These are phyloP conservation scores for Funneliformis caledonium DNA, from an alignment of 371 early-diverging fungal genomes.

Conservation along the genomic window DNA sequence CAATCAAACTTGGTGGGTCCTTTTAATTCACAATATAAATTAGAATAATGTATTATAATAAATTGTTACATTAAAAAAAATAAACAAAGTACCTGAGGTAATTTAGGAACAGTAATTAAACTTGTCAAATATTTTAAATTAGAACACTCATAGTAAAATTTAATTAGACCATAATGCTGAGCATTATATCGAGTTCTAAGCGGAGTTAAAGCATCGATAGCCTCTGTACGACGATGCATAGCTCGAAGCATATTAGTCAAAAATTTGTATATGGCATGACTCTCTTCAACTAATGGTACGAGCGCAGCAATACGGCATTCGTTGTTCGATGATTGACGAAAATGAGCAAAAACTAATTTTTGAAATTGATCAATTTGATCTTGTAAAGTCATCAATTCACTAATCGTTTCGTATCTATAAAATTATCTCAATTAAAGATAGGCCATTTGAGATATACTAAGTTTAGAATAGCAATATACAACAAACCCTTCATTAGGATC, in stretches of 20 bases:
- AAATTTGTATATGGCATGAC: conserved; percentile 94
- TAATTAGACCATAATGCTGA: conserved; percentile 83
- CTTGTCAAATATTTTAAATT: conserved; percentile 90
- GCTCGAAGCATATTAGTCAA: conserved; percentile 93
- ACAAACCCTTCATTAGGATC: conserved; percentile 97
- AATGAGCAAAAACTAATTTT: conserved; percentile 82
- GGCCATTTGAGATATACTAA: neutral
- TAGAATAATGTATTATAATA: neutral
- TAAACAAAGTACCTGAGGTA: conserved; percentile 58
- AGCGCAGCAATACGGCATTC: conserved; percentile 95
- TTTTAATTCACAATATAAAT: neutral
- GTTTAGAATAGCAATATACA: neutral
- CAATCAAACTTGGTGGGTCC: conserved; percentile 75
- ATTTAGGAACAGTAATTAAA: conserved; percentile 88
- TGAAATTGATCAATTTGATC: conserved; percentile 92
- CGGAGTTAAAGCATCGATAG: conserved; percentile 88
- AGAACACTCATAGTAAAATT: conserved; percentile 92
- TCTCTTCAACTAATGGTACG: conserved; percentile 96
- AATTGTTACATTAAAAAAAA: neutral
- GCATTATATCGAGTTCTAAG: conserved; percentile 85
- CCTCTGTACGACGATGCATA: conserved; percentile 89
- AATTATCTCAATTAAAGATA: conserved; percentile 42
- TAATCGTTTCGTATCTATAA: conserved; percentile 88
- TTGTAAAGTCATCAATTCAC: conserved; percentile 88
- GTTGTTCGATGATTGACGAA: conserved; percentile 85